Base-by-base conservation (phyloP, 768 basidiomycete genomes). In the Brasilioporus rufonigricans region DNA sequence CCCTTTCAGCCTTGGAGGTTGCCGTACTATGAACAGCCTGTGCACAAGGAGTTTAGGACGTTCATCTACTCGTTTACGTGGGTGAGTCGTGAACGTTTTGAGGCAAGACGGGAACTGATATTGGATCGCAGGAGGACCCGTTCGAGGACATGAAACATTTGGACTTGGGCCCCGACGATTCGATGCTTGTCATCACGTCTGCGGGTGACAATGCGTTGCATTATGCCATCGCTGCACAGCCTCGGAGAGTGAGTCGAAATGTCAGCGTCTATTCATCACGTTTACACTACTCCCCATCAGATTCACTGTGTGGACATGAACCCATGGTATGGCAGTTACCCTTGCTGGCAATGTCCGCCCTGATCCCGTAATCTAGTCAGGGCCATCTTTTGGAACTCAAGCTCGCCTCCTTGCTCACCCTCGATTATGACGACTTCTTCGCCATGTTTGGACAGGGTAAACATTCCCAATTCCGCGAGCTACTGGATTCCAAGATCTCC, bases 121-220 rank as follows among this genome's bases (percentile, higher is more conserved):
- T 39, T 41, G 55, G 48, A 50, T 33, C 32, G 2, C 41, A 81
- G 82, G 89, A 91, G 68, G 89, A 91, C 64, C 89, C 89, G 0
- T 77, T 78, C 7, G 86, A 82, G 57, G 89, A 91, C 65, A 82
- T 91, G 77, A 76, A 78, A 58, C 76, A 81, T 61, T 72, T 91
- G 6, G 64, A 82, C 16, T 68, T 91, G 53, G 77, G 79, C 19
- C 68, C 71, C 33, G 76, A 85, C 13, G 89, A 91, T 70, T 78
- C 82, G 1, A 78, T 91, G 65, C 76, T 91, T 13, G 82, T 84
- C 18, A 89, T 91, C 61, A 90, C 88, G 1, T 84, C 82, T 48
- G 89, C 87, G 3, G 89, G 89, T 0, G 89, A 90, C 68, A 91
- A 91, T 65, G 86, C 87, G 3, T 73, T 91, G 33, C 87, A 90